Conservation (phyloP, 2,329 filamentous ascomycete genomes). For the Macrophomina pseudophaseolina region DNA sequence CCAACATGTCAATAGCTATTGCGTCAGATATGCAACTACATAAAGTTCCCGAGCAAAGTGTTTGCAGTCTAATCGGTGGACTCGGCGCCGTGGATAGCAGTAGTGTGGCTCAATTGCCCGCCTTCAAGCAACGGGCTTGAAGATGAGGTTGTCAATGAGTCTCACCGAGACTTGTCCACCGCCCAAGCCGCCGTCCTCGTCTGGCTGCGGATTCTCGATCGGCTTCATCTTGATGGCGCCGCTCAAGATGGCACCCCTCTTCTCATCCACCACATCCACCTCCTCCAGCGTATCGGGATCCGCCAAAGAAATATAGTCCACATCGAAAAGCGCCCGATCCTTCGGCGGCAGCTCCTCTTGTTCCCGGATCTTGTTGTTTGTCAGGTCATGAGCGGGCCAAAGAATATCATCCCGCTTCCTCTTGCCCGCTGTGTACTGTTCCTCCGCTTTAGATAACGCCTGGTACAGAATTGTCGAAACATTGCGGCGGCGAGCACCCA, state of each 20-base stretch:
- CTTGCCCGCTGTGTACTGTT: slow-evolving; percentile 63
- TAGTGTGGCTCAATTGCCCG: background rate
- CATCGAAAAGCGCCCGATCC: slow-evolving; percentile 73
- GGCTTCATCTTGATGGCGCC: slow-evolving; percentile 90
- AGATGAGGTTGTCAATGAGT: slow-evolving; percentile 93
- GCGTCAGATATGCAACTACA: too few relatives aligned
- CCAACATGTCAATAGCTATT: too few relatives aligned
- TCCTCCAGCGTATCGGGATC: slow-evolving; percentile 86
- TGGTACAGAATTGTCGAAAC: slow-evolving; percentile 74
- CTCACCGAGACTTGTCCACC: slow-evolving; percentile 77
- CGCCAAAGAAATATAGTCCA: slow-evolving; percentile 91
- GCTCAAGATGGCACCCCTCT: slow-evolving; percentile 80
- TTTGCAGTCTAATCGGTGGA: too few relatives aligned
- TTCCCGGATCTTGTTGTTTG: slow-evolving; percentile 59
- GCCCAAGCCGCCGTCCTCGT: slow-evolving; percentile 74
- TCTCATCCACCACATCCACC: slow-evolving; percentile 70
- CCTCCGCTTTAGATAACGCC: slow-evolving; percentile 73
- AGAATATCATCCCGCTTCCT: slow-evolving; percentile 70
- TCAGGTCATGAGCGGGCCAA: slow-evolving; percentile 68
- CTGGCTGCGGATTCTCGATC: slow-evolving; percentile 70
- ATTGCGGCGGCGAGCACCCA: slow-evolving; percentile 74
- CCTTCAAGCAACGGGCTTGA: slow-evolving; percentile 35
- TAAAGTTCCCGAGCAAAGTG: too few relatives aligned
- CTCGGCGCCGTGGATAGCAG: too few relatives aligned
- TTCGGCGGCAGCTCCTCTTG: slow-evolving; percentile 66